A percentile compares a stretch with the other conserved stretches of the same genome.
These are phyloP conservation scores for Fraxinus americana DNA, from an alignment of 257 asterid genomes.

Conservation along the genomic window DNA sequence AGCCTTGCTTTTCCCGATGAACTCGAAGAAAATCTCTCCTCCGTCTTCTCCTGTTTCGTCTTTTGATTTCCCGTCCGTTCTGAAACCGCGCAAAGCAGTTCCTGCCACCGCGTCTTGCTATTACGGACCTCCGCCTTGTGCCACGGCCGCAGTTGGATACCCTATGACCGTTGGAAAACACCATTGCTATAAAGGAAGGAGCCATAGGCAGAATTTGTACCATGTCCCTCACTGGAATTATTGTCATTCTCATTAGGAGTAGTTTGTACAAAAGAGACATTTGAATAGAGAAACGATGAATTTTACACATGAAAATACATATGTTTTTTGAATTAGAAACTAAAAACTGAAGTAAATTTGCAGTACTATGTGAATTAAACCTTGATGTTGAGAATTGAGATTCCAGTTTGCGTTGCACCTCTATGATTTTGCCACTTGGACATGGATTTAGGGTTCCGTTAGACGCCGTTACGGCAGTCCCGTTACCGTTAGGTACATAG, in stretches of 20 bases:
- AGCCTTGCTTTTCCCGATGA: slow-evolving; percentile 62
- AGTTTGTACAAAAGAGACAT: background rate
- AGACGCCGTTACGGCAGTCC: background rate
- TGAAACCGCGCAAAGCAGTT: slow-evolving; percentile 18
- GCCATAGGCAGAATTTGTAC: slow-evolving; percentile 29
- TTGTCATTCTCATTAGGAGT: slow-evolving; percentile 22
- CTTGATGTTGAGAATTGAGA: background rate
- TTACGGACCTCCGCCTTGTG: slow-evolving; percentile 24
- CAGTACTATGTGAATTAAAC: background rate
- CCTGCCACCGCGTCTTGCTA: slow-evolving; percentile 23
- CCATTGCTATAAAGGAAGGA: slow-evolving; percentile 28
- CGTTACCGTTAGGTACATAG: background rate
- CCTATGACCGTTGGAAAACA: slow-evolving; percentile 28
- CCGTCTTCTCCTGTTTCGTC: slow-evolving; percentile 74
- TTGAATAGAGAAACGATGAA: slow-evolving; percentile 2
- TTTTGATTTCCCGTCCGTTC: slow-evolving; percentile 52
- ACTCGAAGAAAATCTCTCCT: slow-evolving; percentile 52
- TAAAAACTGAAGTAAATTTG: background rate
- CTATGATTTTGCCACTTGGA: background rate
- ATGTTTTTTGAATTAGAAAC: background rate
- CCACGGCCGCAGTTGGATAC: slow-evolving; percentile 32
- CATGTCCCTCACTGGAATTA: slow-evolving; percentile 33
- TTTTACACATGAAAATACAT: slow-evolving; percentile 26
- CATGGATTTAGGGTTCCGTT: background rate
- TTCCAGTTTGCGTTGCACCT: background rate